Percentiles rank a stretch among this genome's conserved stretches.
phyloP scores from a whole-genome alignment of 805 yeast genomes.

The Lipomyces kockii region DNA sequence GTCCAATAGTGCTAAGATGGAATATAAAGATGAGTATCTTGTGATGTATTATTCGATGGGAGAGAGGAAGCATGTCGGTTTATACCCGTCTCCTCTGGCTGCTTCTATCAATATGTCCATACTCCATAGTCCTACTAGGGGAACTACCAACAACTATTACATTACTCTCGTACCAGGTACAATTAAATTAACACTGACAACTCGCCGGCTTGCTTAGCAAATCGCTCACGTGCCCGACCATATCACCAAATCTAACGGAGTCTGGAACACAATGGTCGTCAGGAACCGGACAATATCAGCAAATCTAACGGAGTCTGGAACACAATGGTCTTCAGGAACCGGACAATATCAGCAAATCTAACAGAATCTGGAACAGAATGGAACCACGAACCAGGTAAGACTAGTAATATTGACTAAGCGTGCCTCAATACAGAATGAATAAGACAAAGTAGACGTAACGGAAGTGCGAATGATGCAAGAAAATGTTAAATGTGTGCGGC shows the following conservation, averaged over 20 bases:
- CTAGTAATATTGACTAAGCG: too few species aligned
- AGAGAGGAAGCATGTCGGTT: background rate
- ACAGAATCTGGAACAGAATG: too few species aligned
- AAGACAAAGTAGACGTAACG: too few species aligned
- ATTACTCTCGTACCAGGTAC: slow-evolving; percentile 6
- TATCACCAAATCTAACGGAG: too few species aligned
- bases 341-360: too few species aligned
- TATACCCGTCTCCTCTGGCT: slow-evolving; percentile 4
- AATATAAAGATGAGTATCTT: slow-evolving; percentile 3
- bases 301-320: too few species aligned
- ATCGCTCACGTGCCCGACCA: background rate
- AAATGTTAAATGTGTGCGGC: background rate
- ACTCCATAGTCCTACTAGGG: background rate
- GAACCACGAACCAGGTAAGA: too few species aligned
- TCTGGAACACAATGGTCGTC: too few species aligned
- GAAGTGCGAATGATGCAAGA: too few species aligned
- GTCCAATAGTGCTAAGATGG: slow-evolving; percentile 1
- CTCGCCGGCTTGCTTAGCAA: background rate
- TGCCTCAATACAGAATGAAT: too few species aligned
- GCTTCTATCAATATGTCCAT: slow-evolving; percentile 4
- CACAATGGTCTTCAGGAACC: too few species aligned
- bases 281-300: too few species aligned
- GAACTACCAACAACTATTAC: slow-evolving; percentile 1
- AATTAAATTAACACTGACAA: background rate
- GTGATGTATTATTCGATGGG: slow-evolving; percentile 1